phyloP scores from a whole-genome alignment of 257 asterid species.

The Datura wrightii region DNA sequence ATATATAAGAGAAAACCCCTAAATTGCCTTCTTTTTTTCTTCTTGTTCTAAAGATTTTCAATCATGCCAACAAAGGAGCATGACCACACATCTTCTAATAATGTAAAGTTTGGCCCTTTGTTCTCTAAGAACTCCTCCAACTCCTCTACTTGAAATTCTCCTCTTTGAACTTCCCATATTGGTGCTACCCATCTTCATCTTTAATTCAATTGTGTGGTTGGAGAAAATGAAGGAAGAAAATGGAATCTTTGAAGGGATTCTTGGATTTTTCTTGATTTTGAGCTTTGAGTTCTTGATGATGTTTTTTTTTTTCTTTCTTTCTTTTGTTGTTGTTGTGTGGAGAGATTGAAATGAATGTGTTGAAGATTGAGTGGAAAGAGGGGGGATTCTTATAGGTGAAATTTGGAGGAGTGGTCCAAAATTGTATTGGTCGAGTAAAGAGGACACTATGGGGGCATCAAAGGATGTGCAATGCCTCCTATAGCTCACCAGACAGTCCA shows the following conservation, averaged over 20 bases:
- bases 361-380: constrained; percentile 9
- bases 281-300: constrained; percentile 11
- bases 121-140: constrained; percentile 76
- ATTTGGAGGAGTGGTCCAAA: constrained; percentile 44
- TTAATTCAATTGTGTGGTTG: constrained; percentile 42
- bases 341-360: constrained; percentile 16
- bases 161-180: constrained; percentile 61
- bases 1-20: constrained; percentile 9
- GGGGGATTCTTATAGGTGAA: constrained; percentile 52
- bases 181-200: constrained; percentile 44
- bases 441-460: constrained; percentile 67
- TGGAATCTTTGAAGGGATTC: background rate
- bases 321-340: background rate
- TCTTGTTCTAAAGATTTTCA: constrained; percentile 22
- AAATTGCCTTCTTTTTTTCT: background rate
- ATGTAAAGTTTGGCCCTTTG: constrained; percentile 86
- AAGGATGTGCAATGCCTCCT: constrained; percentile 71
- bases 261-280: background rate
- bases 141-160: constrained; percentile 72
- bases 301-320: background rate
- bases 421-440: constrained; percentile 60
- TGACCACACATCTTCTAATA: constrained; percentile 78
- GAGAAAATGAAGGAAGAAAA: constrained; percentile 25
- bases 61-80: constrained; percentile 88
- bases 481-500: constrained; percentile 50